Base-by-base conservation (phyloP, 2,329 filamentous ascomycete species). In the Grosmannia penicillata region DNA sequence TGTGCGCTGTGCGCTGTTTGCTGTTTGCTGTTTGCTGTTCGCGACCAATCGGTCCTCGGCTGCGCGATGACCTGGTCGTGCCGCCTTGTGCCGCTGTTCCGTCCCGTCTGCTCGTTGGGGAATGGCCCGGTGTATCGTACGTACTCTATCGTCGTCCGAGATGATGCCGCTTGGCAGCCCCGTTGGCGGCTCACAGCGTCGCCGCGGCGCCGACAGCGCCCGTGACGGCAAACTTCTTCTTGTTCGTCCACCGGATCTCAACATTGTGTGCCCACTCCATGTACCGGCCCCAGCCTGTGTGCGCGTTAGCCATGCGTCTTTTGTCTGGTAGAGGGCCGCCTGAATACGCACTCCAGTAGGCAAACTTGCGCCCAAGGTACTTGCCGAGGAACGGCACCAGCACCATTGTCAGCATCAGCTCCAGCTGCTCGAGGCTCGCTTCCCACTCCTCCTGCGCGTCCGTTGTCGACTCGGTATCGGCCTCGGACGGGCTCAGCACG, bases 361-460 rank as follows among this genome's bases (percentile, higher is more conserved):
- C 89, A 64, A 87, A 93, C 59, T 85, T 93, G 56, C 91, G 73
- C 33, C 91, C 91, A 57, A 95, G 75, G 61, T 86, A 96, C 61
- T 96, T 98, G 42, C 91, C 91, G 49, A 85, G 66, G 58, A 93
- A 95, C 3, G 91, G 91, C 36, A 98, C 80, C 49, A 96, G 60
- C 35, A 96, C 82, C 85, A 98, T 93, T 17, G 83, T 93, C 55
- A 96, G 61, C 48, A 98, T 68, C 47, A 96, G 68, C 63, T 98
- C 86, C 43, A 98, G 62, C 62, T 98, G 91, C 59, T 95, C 84
- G 45, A 98, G 63, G 51, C 83, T 93, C 52, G 87, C 83, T 51
- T 89, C 81, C 91, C 91, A 98, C 61, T 98, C 89, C 44, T 74
- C 73, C 59, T 98, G 89, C 9, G 91, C 91, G 55, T 96, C 89